Evolutionary conservation across 352 stramenopile genomes (phyloP).

Genomic region (Pythium volutum): DNA sequence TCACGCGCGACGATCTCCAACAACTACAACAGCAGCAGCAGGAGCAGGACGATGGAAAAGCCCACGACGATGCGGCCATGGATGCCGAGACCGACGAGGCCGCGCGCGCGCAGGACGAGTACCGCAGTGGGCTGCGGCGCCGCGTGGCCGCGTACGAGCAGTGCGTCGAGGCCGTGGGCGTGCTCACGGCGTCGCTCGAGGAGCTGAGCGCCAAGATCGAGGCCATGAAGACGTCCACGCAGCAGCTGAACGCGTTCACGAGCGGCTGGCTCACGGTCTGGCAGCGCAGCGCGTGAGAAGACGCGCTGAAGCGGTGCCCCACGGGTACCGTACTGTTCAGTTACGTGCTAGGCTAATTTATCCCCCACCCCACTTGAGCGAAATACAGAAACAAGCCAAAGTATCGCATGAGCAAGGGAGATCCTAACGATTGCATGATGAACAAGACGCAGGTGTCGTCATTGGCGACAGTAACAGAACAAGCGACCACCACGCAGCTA

Average conservation of each 20-base stretch:
- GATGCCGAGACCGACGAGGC: conserved; percentile 14
- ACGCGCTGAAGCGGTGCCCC: background rate
- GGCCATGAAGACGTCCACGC: conserved; percentile 55
- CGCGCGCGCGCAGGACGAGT: conserved; percentile 34
- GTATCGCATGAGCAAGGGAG: background rate
- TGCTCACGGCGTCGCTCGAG: conserved; percentile 54
- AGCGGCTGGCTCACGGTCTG: conserved; percentile 69
- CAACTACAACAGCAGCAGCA: no score
- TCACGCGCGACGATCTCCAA: conserved; percentile 1
- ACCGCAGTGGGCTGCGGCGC: conserved; percentile 40
- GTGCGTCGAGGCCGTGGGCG: conserved; percentile 46
- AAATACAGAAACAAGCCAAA: background rate
- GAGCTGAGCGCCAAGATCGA: conserved; percentile 64
- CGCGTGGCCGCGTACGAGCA: conserved; percentile 67
- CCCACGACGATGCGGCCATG: background rate
- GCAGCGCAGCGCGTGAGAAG: conserved; percentile 38
- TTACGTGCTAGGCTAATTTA: conserved; percentile 7
- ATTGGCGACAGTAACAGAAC: no score
- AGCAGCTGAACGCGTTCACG: conserved; percentile 76
- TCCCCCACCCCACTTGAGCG: background rate
- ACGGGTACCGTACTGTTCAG: background rate
- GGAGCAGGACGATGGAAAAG: conserved; percentile 18
- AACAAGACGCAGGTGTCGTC: background rate
- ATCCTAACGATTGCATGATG: background rate
- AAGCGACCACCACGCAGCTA: conserved; percentile 5